A percentile compares a stretch with the other conserved stretches of the same genome.
Conservation (phyloP, 1,284 basidiomycete genomes). For the Cutaneotrichosporon sp. region DNA sequence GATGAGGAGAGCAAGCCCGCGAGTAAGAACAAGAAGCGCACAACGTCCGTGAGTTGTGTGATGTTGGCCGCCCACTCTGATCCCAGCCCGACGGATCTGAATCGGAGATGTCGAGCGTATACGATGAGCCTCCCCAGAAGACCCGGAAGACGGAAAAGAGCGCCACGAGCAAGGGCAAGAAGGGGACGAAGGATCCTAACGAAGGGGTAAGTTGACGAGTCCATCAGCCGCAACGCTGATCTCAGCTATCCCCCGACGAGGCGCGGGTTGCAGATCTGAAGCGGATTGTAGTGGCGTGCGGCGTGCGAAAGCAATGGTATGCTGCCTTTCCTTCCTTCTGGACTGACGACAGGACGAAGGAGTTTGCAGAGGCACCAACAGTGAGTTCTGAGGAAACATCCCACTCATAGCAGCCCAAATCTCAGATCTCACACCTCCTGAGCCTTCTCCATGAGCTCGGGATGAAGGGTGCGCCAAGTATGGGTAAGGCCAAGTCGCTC, state of each 20-base stretch:
- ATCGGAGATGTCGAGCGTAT: slow-evolving; percentile 15
- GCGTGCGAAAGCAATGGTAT: slow-evolving; percentile 72
- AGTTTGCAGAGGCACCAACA: slow-evolving; percentile 61
- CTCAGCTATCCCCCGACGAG: slow-evolving; percentile 36
- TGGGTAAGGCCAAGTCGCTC: slow-evolving; percentile 72
- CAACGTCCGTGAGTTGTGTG: not conserved
- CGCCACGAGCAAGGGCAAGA: slow-evolving; percentile 16
- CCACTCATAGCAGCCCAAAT: slow-evolving; percentile 53
- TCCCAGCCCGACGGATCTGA: slow-evolving; percentile 6
- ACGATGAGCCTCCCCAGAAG: slow-evolving; percentile 9
- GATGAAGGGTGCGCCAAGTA: slow-evolving; percentile 69
- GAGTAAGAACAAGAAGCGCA: not conserved
- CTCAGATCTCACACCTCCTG: slow-evolving; percentile 64
- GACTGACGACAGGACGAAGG: slow-evolving; percentile 51
- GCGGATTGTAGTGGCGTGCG: slow-evolving; percentile 65
- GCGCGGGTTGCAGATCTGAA: slow-evolving; percentile 40
- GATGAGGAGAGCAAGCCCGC: not conserved
- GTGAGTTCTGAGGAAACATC: too few species aligned
- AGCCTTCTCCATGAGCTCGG: slow-evolving; percentile 65
- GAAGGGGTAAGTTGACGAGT: slow-evolving; percentile 33
- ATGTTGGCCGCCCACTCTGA: not conserved
- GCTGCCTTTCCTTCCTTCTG: slow-evolving; percentile 2
- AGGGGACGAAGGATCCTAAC: slow-evolving; percentile 29
- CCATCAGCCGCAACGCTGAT: too few species aligned
- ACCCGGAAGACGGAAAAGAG: not conserved